Evolutionary conservation across 495 filamentous ascomycete species (phyloP).

Genomic region (Beverwykella pulmonaria): DNA sequence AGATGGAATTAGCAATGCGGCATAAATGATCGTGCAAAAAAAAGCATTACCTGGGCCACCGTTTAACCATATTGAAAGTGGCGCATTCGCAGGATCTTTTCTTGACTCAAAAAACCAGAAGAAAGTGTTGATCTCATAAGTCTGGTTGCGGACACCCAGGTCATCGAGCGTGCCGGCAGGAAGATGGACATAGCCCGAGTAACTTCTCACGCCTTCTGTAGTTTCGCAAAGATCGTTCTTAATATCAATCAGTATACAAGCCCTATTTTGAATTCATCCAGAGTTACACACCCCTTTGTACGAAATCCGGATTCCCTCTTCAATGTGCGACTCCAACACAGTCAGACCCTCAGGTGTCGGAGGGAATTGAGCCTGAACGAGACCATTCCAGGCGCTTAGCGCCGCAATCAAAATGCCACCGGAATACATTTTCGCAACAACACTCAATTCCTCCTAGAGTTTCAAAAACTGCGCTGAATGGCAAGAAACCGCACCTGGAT

Average conservation of each 20-base stretch:
- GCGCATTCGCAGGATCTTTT: conserved; percentile 58
- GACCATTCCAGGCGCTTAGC: conserved; percentile 15
- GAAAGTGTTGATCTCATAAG: conserved; percentile 72
- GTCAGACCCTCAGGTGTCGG: conserved; percentile 57
- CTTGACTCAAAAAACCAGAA: conserved; percentile 77
- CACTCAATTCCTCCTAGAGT: not conserved
- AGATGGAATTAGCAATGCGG: not conserved
- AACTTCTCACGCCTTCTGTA: conserved; percentile 39
- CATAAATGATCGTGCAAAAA: conserved; percentile 29
- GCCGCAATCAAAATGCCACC: conserved; percentile 2
- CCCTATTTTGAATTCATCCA: not conserved
- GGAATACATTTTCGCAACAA: not conserved
- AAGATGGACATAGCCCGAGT: conserved; percentile 51
- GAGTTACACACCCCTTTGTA: conserved; percentile 61
- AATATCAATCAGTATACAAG: not conserved
- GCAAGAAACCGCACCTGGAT: not conserved
- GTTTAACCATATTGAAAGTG: conserved; percentile 69
- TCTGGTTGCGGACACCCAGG: conserved; percentile 50
- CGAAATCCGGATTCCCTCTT: conserved; percentile 62
- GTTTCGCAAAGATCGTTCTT: conserved; percentile 42
- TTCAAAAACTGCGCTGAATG: not conserved
- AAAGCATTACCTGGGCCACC: conserved; percentile 38
- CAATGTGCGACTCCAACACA: conserved; percentile 59
- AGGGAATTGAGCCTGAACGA: conserved; percentile 56
- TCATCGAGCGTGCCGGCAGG: conserved; percentile 53